Evolutionary conservation across 768 basidiomycete genomes (phyloP), one percentile per base, ranked within the genome.

Genomic region (Nidularia pulvinata): DNA sequence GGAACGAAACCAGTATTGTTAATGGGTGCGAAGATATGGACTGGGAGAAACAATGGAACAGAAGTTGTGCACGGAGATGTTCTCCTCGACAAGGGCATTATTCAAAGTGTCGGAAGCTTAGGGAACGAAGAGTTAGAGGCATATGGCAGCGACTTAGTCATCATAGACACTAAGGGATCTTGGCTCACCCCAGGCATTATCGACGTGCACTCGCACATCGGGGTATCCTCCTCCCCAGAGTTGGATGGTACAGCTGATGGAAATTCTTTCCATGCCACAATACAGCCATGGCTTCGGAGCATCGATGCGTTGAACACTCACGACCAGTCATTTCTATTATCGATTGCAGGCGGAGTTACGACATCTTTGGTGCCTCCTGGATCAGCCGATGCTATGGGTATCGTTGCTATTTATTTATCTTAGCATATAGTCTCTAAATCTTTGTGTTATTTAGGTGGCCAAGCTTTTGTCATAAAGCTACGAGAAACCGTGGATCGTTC

Each of bases 151-250:
- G 64, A 73, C 11, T 61, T 83, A 14, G 73, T 79, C 9, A 76
- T 82, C 33, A 63, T 91, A 11, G 84, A 95, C 57, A 83, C 81
- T 1, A 67, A 81, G 37, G 86, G 85, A 7, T 76, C 83, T 13
- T 94, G 91, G 91, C 78, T 93, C 9, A 90, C 91, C 0, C 90
- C 92, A n/a, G 91, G 82, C 11, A 72, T 86, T 52, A 74, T 88
- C 36, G 84, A 87, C 61, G 67, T 85, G 48, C 88, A 90, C 66
- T 86, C 85, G 1, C 89, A 92, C 61, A 59, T 88, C 39, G 88
- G 84, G 13, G 78, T 83, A 34, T 71, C 61, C 16, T 58, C 83
- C 10, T 68, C 79, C 0, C 88, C 89, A 0, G 60, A 42, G 0
- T 69, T 90, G 1, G 51, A 61, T n/a, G 87, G 85, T 14, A 42